A percentile compares a stretch with the other conserved stretches of the same genome.
These are phyloP conservation scores for Amaranthus hypochondriacus DNA, from an alignment of 148 eudicot species.

Conservation along the genomic window DNA sequence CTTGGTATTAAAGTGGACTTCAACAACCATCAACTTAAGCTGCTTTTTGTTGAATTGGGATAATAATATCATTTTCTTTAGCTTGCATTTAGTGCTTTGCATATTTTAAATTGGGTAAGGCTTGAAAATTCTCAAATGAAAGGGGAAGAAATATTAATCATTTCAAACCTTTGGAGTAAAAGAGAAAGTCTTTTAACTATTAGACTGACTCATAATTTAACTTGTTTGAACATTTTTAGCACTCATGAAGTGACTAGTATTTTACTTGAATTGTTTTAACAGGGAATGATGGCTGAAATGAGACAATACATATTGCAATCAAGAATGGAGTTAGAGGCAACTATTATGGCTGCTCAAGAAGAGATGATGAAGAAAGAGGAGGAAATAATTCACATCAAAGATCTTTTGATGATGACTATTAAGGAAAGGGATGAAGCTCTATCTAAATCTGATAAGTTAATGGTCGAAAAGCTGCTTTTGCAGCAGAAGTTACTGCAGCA, in stretches of 20 bases:
- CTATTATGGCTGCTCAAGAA: constrained; percentile 58
- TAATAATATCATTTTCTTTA: too few species aligned
- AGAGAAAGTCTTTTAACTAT: background rate
- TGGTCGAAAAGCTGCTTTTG: constrained; percentile 39
- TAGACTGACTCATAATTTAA: background rate
- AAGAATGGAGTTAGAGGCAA: constrained; percentile 67
- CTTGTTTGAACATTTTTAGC: background rate
- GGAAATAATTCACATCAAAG: constrained; percentile 54
- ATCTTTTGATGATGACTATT: constrained; percentile 40
- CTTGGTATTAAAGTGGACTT: too few species aligned
- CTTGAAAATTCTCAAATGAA: too few species aligned
- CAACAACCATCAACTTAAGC: too few species aligned
- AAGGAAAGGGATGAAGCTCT: constrained; percentile 75
- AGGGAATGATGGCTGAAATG: constrained; percentile 60
- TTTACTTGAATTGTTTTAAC: constrained; percentile 6
- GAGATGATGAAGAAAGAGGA: constrained; percentile 76
- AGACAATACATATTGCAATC: constrained; percentile 57
- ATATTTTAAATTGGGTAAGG: too few species aligned
- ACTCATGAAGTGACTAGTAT: background rate
- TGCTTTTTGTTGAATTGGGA: too few species aligned
- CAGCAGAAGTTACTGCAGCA: constrained; percentile 39
- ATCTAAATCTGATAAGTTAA: constrained; percentile 44
- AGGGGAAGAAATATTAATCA: too few species aligned
- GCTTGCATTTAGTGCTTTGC: too few species aligned
- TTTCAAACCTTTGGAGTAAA: too few species aligned